Percentiles rank a stretch among this genome's conserved stretches.
Conservation (phyloP, 2,329 filamentous ascomycete species). For the Sporothrix euskadiensis region DNA sequence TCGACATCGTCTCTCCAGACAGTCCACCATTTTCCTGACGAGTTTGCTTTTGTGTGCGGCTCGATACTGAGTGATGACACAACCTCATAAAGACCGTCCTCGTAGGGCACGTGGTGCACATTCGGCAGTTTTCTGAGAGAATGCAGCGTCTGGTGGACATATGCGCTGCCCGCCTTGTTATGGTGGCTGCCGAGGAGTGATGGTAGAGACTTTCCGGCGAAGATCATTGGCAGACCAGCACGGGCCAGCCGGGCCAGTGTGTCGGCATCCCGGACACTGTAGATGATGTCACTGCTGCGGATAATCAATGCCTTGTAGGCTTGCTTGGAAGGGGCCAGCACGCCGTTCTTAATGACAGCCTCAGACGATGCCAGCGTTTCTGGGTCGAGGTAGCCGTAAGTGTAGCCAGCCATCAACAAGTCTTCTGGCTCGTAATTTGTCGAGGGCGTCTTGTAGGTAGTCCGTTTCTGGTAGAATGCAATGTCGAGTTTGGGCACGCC, state of each 20-base stretch:
- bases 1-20: not conserved
- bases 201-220: not conserved
- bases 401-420: not conserved
- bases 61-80: not conserved
- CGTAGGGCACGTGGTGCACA: not conserved
- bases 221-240: not conserved
- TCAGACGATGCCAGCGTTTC: not conserved
- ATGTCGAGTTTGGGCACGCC: not conserved
- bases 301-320: not conserved
- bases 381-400: constrained; percentile 4
- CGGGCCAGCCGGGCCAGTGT: not conserved
- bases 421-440: not conserved
- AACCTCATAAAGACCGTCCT: not conserved
- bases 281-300: not conserved
- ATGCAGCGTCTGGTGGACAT: not conserved
- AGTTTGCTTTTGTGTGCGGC: not conserved
- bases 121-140: not conserved
- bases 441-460: not conserved
- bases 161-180: not conserved
- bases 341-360: not conserved
- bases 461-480: constrained; percentile 16
- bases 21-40: not conserved
- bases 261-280: not conserved
- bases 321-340: not conserved
- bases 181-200: not conserved